A percentile compares a stretch with the other conserved stretches of the same genome.
phyloP scores from a whole-genome alignment of 805 yeast genomes.

The Wickerhamomyces mucosus region DNA sequence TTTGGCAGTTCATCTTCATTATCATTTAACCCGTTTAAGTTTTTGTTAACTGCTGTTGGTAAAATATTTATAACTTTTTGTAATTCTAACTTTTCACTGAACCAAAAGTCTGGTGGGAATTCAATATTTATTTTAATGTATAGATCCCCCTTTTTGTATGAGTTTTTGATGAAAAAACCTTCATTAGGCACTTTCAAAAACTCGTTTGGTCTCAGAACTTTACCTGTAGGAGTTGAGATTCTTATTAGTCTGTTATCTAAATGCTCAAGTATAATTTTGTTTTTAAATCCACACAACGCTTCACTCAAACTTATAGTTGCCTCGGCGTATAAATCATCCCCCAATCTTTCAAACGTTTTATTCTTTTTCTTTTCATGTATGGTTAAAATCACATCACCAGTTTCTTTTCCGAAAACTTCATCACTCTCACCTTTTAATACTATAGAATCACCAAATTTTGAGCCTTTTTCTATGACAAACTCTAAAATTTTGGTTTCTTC shows the following conservation, averaged over 20 bases:
- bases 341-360: conserved; percentile 42
- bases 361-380: conserved; percentile 33
- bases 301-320: conserved; percentile 62
- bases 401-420: conserved; percentile 55
- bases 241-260: conserved; percentile 71
- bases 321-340: conserved; percentile 54
- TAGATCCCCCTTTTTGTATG: conserved; percentile 49
- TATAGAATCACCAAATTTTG: conserved; percentile 50
- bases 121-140: conserved; percentile 63
- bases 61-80: conserved; percentile 42
- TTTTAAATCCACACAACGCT: conserved; percentile 73
- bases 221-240: conserved; percentile 62
- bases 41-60: conserved; percentile 26
- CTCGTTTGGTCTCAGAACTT: conserved; percentile 74
- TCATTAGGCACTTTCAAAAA: conserved; percentile 53
- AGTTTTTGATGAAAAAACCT: conserved; percentile 66
- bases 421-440: conserved; percentile 66
- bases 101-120: conserved; percentile 84
- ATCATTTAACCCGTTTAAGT: conserved; percentile 19
- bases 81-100: conserved; percentile 60
- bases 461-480: conserved; percentile 68
- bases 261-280: conserved; percentile 53
- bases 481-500: conserved; percentile 68
- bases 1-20: conserved; percentile 22
- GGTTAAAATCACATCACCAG: conserved; percentile 72